Conservation (phyloP, 257 asterid genomes). For the Linderniella brevidens region DNA sequence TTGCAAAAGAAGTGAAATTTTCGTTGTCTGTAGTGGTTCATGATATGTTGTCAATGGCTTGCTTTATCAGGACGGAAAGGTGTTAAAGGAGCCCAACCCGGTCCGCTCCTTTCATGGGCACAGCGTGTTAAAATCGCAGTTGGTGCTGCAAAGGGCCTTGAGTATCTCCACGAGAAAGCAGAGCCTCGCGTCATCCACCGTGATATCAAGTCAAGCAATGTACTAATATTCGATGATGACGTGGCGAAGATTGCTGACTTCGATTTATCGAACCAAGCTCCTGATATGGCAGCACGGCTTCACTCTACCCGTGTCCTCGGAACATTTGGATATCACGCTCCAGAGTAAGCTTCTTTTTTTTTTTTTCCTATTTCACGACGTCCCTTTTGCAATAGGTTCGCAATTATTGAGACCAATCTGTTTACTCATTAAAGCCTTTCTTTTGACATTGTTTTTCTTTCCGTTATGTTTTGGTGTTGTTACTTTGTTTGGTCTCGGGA, state of each 20-base stretch:
- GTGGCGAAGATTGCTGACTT: slow-evolving; percentile 77
- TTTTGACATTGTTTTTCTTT: too few species aligned
- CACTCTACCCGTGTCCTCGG: slow-evolving; percentile 95
- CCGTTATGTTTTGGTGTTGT: too few species aligned
- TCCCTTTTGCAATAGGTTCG: not conserved
- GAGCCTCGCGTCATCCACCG: slow-evolving; percentile 73
- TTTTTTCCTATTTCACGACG: not conserved
- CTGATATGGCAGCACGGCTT: slow-evolving; percentile 91
- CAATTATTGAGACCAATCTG: not conserved
- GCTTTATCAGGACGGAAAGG: slow-evolving; percentile 62
- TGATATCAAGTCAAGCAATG: slow-evolving; percentile 83
- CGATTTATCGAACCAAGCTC: slow-evolving; percentile 83
- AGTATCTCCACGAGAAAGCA: slow-evolving; percentile 75
- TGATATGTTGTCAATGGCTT: not conserved
- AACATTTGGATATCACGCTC: slow-evolving; percentile 89
- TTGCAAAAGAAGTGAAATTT: not conserved
- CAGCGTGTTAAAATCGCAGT: slow-evolving; percentile 85
- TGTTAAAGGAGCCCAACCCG: slow-evolving; percentile 90
- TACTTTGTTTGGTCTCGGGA: too few species aligned
- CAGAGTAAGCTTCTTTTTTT: slow-evolving; percentile 30
- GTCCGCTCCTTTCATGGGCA: slow-evolving; percentile 79
- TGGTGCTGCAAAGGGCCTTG: slow-evolving; percentile 83
- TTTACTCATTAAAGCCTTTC: too few species aligned
- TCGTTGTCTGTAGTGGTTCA: not conserved
- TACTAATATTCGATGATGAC: slow-evolving; percentile 62